Base-by-base conservation (phyloP, 192 early-diverging fungal species). In the Entomortierella beljakovae region DNA sequence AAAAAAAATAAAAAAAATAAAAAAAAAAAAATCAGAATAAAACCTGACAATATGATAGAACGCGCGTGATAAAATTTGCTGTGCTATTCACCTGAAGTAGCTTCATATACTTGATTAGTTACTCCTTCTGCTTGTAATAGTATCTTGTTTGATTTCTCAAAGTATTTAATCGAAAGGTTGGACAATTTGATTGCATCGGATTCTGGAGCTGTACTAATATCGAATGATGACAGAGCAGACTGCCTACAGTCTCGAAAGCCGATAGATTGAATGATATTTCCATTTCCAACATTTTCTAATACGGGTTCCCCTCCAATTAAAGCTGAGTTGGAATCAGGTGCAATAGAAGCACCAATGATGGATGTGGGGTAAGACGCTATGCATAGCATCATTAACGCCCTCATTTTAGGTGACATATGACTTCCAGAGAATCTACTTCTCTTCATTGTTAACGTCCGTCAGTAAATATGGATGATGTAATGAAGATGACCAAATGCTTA, bases 71-170 rank as follows among this genome's bases (percentile, higher is more conserved):
- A 16, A 65, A 54, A 13, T 53, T 31, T n/a, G 46, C 2, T 33
- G n/a, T 16, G 16, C 10, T 8, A 0, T 32, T n/a, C 18, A 76
- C 73, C 73, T 52, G 65, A 55, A 8, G 58, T 68, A 23, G 54
- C 60, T 32, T 76, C 34, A 29, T 63, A 38, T 28, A 68, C 73
- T 13, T 40, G 35, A 28, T 76, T 54, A 15, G 73, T 57, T 8
- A 37, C 56, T 8, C 73, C 73, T 8, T 68, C 65, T 1, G 64
- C 73, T 22, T 60, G 38, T 10, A 76, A 18, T 26, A 60, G 63
- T 32, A 76, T 76, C 26, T 51, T 68, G 46, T 76, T 76, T 1
- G 65, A 31, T n/a, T 68, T 34, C 7, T 42, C 73, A 22, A 68
- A 40, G 34, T 76, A 76, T 32, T 68, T 32, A 6, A 76, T 25